Evolutionary conservation across 2,329 filamentous ascomycete species (phyloP).

Genomic region (Xylaria sp.): DNA sequence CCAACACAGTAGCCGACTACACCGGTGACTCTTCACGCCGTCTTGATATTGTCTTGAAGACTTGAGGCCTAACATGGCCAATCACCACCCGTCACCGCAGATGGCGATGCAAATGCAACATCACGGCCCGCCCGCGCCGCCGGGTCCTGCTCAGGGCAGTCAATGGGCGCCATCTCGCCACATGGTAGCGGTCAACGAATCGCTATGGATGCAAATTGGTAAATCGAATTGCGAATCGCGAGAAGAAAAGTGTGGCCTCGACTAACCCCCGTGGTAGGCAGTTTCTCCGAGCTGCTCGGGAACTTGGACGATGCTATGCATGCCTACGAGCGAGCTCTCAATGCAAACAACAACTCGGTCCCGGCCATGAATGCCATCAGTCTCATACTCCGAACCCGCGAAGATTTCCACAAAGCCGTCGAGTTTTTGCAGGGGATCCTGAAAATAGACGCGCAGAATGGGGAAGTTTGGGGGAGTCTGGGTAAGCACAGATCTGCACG

Average conservation of each 20-base stretch:
- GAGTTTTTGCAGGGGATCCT: constrained; percentile 91
- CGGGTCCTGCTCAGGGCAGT: constrained; percentile 58
- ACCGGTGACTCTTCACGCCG: no score
- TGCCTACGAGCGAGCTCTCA: constrained; percentile 88
- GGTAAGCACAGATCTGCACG: constrained; percentile 59
- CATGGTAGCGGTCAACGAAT: constrained; percentile 80
- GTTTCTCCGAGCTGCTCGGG: constrained; percentile 84
- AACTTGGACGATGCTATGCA: constrained; percentile 87
- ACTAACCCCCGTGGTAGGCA: constrained; percentile 61
- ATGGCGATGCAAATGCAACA: constrained; percentile 73
- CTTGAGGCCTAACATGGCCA: constrained; percentile 61
- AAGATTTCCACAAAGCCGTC: constrained; percentile 91
- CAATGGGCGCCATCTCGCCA: constrained; percentile 72
- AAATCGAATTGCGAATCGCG: constrained; percentile 45
- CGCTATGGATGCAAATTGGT: constrained; percentile 93
- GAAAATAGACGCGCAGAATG: constrained; percentile 86
- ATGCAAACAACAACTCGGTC: constrained; percentile 86
- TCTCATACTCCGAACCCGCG: constrained; percentile 85
- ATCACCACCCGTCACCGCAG: constrained; percentile 81
- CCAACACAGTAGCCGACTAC: background rate
- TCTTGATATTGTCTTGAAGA: background rate
- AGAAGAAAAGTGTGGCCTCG: constrained; percentile 10
- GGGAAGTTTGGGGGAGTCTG: constrained; percentile 94
- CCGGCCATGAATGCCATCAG: constrained; percentile 94
- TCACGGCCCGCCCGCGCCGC: constrained; percentile 68